A percentile compares a stretch with the other conserved stretches of the same genome.
These are phyloP conservation scores for Geranium brycei DNA, from an alignment of 345 rosid genomes.

Conservation along the genomic window DNA sequence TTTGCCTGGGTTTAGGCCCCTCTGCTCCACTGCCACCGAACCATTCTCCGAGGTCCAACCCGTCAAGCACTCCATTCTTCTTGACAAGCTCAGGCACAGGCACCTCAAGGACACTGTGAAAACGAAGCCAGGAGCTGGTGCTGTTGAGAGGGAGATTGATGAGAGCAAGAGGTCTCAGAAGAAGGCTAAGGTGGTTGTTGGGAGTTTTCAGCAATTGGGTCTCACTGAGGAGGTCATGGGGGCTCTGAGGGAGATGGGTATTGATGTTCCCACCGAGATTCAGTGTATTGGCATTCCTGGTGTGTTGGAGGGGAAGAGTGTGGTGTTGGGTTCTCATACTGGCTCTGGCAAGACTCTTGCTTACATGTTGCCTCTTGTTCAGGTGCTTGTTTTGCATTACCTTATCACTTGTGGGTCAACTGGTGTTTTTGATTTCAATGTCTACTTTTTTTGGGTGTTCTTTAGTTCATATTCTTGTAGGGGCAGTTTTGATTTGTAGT, in stretches of 20 bases:
- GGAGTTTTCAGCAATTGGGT: constrained; percentile 64
- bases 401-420: constrained; percentile 5
- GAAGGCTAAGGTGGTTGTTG: constrained; percentile 33
- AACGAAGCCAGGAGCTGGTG: constrained; percentile 16
- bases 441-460: too few relatives aligned
- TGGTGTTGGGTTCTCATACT: constrained; percentile 87
- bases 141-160: constrained; percentile 15
- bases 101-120: constrained; percentile 42
- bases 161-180: constrained; percentile 21
- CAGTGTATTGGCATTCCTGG: constrained; percentile 84
- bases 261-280: constrained; percentile 87
- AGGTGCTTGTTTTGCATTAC: constrained; percentile 25
- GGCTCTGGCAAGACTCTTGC: constrained; percentile 95
- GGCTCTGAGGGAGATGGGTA: constrained; percentile 63
- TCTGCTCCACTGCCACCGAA: constrained; percentile 23
- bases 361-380: constrained; percentile 82
- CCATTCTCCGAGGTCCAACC: constrained; percentile 18
- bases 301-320: constrained; percentile 62
- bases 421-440: neutral
- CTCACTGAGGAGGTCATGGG: constrained; percentile 70
- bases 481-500: neutral
- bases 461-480: neutral
- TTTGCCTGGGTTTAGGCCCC: constrained; percentile 31
- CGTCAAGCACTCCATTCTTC: constrained; percentile 53
- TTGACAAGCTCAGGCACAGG: constrained; percentile 64